phyloP scores from a whole-genome alignment of 225 moss, liverwort and hornwort genomes.

The Sphagnum tenellum region DNA sequence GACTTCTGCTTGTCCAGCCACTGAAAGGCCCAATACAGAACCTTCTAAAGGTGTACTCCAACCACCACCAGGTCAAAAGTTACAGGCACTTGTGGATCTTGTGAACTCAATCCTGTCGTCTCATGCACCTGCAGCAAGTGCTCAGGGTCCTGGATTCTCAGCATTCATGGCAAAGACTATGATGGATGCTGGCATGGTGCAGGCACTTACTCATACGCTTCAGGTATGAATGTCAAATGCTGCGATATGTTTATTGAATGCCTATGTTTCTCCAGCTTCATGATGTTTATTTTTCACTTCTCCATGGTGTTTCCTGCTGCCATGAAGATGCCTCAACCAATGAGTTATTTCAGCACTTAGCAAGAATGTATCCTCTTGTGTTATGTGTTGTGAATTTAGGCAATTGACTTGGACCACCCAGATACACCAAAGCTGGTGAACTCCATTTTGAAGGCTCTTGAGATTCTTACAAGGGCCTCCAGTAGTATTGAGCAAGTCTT shows the following conservation, averaged over 20 bases:
- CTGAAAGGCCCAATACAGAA: constrained; percentile 28
- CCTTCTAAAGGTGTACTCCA: constrained; percentile 24
- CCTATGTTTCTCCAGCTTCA: too few relatives aligned
- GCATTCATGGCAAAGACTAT: constrained; percentile 90
- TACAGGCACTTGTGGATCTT: constrained; percentile 82
- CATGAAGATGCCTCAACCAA: too few relatives aligned
- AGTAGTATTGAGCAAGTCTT: constrained; percentile 43
- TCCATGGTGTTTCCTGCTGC: too few relatives aligned
- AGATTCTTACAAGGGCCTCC: constrained; percentile 75
- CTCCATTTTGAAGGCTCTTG: constrained; percentile 71
- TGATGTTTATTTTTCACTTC: too few relatives aligned
- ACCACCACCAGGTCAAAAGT: constrained; percentile 69
- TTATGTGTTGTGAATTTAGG: constrained; percentile 13
- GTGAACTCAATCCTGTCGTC: constrained; percentile 84
- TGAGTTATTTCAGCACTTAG: too few relatives aligned
- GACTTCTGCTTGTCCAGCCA: constrained; percentile 31
- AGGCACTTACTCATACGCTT: constrained; percentile 76
- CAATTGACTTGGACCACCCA: constrained; percentile 89
- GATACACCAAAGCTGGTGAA: constrained; percentile 93
- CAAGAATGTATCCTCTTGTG: neutral
- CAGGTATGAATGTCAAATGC: constrained; percentile 24
- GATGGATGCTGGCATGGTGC: constrained; percentile 91
- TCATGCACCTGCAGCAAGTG: constrained; percentile 59
- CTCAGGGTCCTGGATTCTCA: constrained; percentile 83
- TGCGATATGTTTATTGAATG: too few relatives aligned